Base-by-base conservation (phyloP, 495 filamentous ascomycete genomes). In the Xylaria cubensis region DNA sequence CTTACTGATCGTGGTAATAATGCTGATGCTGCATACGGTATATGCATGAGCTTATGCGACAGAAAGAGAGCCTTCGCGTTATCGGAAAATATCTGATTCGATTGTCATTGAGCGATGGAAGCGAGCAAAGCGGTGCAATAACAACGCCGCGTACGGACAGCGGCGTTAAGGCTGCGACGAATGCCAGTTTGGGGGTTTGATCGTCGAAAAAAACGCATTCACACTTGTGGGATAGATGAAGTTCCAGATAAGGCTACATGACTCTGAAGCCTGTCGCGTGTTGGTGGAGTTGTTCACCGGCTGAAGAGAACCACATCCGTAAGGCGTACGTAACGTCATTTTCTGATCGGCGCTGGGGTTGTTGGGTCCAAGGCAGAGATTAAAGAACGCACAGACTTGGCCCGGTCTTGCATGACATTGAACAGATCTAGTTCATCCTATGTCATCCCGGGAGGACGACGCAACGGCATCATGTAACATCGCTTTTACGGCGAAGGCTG, bases 371-470 rank as follows among this genome's bases (percentile, higher is more conserved):
- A 34, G 50, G 67, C 44, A 46, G 55, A 21, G 13, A 34, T 51
- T 24, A 48, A 21, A 56, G 46, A 48, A 34, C 41, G 67, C 55
- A 62, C 55, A 70, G 55, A 62, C 67, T 51, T 42, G 9, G 53
- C 39, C 76, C 64, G 41, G 70, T 34, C 41, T 76, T 63, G 75
- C 80, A 70, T 67, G 48, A 32, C 46, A 53, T 42, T 79, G 50
- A 74, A 73, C 69, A 78, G 75, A 80, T 82, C 77, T 73, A 53
- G 78, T 84, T 84, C 81, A 71, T 84, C 81, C 79, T 82, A 82
- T 83, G 55, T 79, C 63, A 65, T 59, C 65, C 64, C 48, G 67
- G 46, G 58, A 34, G 56, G 34, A 50, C 50, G 32, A 61, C 53
- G 67, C 41, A 48, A 53, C 67, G 44, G 67, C 55, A 50, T 48